Percentiles rank a stretch among this genome's conserved stretches.
Conservation (phyloP, 306 rosid species). For the Argentina anserina region DNA sequence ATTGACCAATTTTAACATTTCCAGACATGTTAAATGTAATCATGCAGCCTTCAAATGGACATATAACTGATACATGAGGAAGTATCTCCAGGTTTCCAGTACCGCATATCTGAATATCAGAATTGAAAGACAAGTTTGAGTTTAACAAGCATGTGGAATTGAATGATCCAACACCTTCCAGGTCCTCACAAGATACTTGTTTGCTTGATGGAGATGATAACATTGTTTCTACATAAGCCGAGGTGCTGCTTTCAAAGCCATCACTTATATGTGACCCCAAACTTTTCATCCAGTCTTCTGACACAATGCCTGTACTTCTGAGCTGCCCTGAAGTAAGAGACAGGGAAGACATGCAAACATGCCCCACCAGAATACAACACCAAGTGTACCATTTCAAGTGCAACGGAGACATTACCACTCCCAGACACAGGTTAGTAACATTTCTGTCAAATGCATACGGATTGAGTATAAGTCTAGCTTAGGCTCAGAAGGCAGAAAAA, state of each 20-base stretch:
- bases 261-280: slow-evolving; percentile 33
- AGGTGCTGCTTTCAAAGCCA: slow-evolving; percentile 31
- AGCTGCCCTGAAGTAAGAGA: slow-evolving; percentile 42
- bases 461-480: slow-evolving; percentile 32
- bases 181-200: slow-evolving; percentile 71
- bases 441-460: slow-evolving; percentile 19
- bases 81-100: slow-evolving; percentile 92
- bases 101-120: slow-evolving; percentile 65
- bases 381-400: slow-evolving; percentile 50
- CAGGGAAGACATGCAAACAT: slow-evolving; percentile 40
- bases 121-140: slow-evolving; percentile 52
- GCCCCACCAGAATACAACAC: slow-evolving; percentile 59
- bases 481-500: slow-evolving; percentile 6
- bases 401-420: slow-evolving; percentile 61
- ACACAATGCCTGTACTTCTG: slow-evolving; percentile 32
- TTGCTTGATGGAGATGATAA: slow-evolving; percentile 33
- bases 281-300: slow-evolving; percentile 36
- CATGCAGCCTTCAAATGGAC: slow-evolving; percentile 75
- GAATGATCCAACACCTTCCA: slow-evolving; percentile 92
- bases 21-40: slow-evolving; percentile 80
- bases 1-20: slow-evolving; percentile 77
- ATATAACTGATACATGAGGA: slow-evolving; percentile 63
- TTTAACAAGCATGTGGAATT: slow-evolving; percentile 86
- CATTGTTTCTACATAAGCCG: slow-evolving; percentile 26
- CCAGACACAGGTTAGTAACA: slow-evolving; percentile 19